Base-by-base conservation (phyloP, 2,329 filamentous ascomycete genomes). In the Ophiocordyceps camponoti-saundersi region DNA sequence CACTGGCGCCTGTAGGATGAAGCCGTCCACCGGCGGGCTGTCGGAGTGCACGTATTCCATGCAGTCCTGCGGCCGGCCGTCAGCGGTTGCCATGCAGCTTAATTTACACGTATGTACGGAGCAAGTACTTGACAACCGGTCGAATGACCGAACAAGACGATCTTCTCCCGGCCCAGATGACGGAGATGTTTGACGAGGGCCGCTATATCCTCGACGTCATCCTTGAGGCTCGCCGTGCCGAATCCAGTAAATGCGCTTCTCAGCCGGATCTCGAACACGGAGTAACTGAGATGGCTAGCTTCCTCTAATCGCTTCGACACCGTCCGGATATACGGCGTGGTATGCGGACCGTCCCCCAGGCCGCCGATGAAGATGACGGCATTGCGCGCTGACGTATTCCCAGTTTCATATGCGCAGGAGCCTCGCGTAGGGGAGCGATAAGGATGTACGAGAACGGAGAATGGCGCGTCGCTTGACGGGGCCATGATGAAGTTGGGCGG, bases 1-100 rank as follows among this genome's bases (percentile, higher is more conserved):
- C 3, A 89, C 80, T 0, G 85, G 80, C 0, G 82, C 86, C 60
- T 94, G 88, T 47, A 95, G 65, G 42, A 95, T 82, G 44, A 79
- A 80, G 34, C 82, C 88, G 49, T 92, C 77, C 2, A 94, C 65
- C 0, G 76, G 73, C 13, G 74, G 64, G 40, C 63, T 61, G 6
- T 56, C 57, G 22, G 66, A 65, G 46, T 68, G 60, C 20, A 65
- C 65, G 48, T 78, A 79, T 52, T 72, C 71, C 60, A 77, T 71
- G 50, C 70, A 75, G 53, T 78, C 75, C 72, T 78, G 44, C 15
- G n/a, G 22, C 44, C 20, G 3, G 22, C 11, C 7, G 15, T 48
- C 20, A 23, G 20, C 15, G 48, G 44, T 5, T 18, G 36, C 36
- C 36, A 3, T 12, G 3, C 34, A 40, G 36, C 29, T 45, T 22